phyloP scores from a whole-genome alignment of 2,329 filamentous ascomycete genomes.

The Colletotrichum incanum region DNA sequence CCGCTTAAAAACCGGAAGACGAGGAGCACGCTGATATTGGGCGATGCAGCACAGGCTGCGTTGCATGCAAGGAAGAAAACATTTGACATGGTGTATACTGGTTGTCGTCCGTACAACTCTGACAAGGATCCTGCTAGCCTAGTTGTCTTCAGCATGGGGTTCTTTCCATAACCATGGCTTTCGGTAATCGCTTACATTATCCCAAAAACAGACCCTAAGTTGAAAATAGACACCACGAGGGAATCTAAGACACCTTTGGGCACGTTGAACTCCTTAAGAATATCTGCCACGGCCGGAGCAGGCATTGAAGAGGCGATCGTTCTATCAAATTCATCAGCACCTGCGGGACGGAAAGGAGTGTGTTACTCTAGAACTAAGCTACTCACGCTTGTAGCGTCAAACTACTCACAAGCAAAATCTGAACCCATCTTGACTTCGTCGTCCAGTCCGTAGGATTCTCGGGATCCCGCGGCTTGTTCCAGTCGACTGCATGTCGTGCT shows the following conservation, averaged over 20 bases:
- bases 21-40: conserved; percentile 50
- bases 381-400: conserved; percentile 33
- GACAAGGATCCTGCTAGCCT: conserved; percentile 52
- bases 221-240: conserved; percentile 65
- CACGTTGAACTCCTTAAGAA: conserved; percentile 12
- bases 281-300: conserved; percentile 7
- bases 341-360: not conserved
- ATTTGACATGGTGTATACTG: conserved; percentile 50
- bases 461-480: conserved; percentile 19
- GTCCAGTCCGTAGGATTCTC: conserved; percentile 24
- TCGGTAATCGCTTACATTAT: conserved; percentile 50
- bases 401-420: conserved; percentile 34
- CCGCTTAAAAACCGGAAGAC: conserved; percentile 52
- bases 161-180: no score
- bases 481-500: not conserved
- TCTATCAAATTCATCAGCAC: not conserved
- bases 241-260: conserved; percentile 50
- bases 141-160: not conserved
- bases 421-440: conserved; percentile 24
- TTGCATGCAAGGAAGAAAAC: conserved; percentile 51
- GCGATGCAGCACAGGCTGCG: conserved; percentile 48
- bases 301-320: conserved; percentile 23
- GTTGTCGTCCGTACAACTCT: conserved; percentile 55
- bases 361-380: not conserved
- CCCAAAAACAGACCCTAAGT: conserved; percentile 61